Base-by-base conservation (phyloP, 805 yeast genomes). In the Wickerhamiella galacta region DNA sequence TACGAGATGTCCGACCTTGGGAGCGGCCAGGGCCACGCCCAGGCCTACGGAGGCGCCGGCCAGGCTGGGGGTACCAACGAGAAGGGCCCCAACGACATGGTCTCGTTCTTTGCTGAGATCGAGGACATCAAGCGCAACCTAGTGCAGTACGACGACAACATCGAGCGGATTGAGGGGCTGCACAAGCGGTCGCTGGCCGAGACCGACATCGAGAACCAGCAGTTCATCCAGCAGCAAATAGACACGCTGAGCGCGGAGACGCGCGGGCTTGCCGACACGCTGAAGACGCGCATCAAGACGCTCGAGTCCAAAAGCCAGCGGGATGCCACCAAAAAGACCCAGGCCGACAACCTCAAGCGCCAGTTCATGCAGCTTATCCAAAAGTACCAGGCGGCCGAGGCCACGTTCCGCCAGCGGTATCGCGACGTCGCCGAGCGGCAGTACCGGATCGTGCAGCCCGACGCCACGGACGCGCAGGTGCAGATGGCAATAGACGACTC, bases 341-440 rank as follows among this genome's bases (percentile, higher is more conserved):
- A 90, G 62, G 92, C 93, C 28, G 93, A 85, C 54, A 77, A 77
- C 50, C 68, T 77, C 35, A 78, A 92, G 63, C 74, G 72, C 49
- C 73, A 77, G 52, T 90, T 90, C 54, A 70, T 85, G 66, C 71
- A 73, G 42, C 68, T 77, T 37, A 87, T 90, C 51, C 90, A 82
- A 56, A 82, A 73, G 52, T 82, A 80, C 61, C 72, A 92, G 56
- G 67, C 73, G 48, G 70, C 80, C 42, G 96, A 90, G 58, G 82
- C 81, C 40, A 71, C 76, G 48, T 83, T 80, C 63, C 70, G 83
- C 44, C 83, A 77, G 53, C 72, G 76, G 47, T 81, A 80, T 54
- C 74, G 77, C 53, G 71, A 72, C 40, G 93, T 80, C 51, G 94
- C 95, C 31, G 85, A 76, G 48, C 74, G 94, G 56, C 96, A 87